These are phyloP conservation scores for Globisporangium parvum DNA, from an alignment of 352 stramenopile species.

Conservation along the genomic window DNA sequence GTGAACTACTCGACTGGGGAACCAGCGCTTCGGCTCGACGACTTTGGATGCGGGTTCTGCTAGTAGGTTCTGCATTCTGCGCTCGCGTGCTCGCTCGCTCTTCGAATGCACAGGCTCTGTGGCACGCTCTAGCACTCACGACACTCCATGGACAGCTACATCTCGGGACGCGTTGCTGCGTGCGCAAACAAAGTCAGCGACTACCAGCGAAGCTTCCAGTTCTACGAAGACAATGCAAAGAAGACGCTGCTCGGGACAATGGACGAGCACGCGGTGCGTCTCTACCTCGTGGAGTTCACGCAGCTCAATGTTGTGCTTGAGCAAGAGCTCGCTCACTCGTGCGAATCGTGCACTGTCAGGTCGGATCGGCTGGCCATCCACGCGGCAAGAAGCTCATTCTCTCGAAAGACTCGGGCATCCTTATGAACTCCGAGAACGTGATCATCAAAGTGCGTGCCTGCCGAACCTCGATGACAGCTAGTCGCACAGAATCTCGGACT, in stretches of 20 bases:
- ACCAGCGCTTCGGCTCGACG: slow-evolving; percentile 47
- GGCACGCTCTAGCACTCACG: background rate
- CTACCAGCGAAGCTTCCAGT: slow-evolving; percentile 58
- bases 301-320: background rate
- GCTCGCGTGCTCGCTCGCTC: no score
- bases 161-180: slow-evolving; percentile 54
- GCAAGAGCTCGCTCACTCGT: background rate
- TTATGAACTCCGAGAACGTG: slow-evolving; percentile 38
- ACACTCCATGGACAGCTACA: slow-evolving; percentile 27
- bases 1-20: slow-evolving; percentile 40
- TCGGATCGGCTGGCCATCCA: slow-evolving; percentile 48
- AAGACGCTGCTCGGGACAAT: slow-evolving; percentile 51
- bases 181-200: slow-evolving; percentile 69
- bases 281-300: background rate
- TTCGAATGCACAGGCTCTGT: no score
- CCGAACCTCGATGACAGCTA: no score
- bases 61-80: slow-evolving; percentile 40
- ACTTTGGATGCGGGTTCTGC: slow-evolving; percentile 59
- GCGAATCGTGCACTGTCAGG: slow-evolving; percentile 13
- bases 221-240: slow-evolving; percentile 59
- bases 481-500: background rate
- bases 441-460: slow-evolving; percentile 40
- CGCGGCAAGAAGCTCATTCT: slow-evolving; percentile 57
- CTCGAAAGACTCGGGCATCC: slow-evolving; percentile 55
- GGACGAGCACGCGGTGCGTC: slow-evolving; percentile 61